These are phyloP conservation scores for Lactarius pseudohatsudake DNA, from an alignment of 768 basidiomycete genomes.

Conservation along the genomic window DNA sequence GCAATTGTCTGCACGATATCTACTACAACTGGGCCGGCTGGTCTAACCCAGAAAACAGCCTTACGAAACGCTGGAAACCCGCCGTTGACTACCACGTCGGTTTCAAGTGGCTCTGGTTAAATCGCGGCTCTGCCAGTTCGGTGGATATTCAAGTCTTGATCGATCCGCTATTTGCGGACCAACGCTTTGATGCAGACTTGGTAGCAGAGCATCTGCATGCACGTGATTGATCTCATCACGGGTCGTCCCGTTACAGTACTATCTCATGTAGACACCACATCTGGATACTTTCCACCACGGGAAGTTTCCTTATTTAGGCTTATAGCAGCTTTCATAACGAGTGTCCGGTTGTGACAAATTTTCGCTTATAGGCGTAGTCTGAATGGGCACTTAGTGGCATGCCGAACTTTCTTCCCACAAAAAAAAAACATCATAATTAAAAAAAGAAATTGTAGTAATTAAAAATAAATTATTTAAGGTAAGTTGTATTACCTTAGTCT, in stretches of 20 bases:
- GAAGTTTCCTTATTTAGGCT: too few relatives aligned
- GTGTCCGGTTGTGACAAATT: too few relatives aligned
- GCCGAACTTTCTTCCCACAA: too few relatives aligned
- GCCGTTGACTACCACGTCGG: slow-evolving; percentile 48
- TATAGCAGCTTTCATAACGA: too few relatives aligned
- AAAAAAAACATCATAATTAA: too few relatives aligned
- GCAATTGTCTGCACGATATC: slow-evolving; percentile 47
- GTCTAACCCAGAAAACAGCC: slow-evolving; percentile 42
- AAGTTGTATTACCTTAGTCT: too few relatives aligned
- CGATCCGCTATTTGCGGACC: slow-evolving; percentile 44
- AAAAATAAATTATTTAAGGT: too few relatives aligned
- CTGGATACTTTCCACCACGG: not conserved
- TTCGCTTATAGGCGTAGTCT: too few relatives aligned
- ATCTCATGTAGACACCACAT: not conserved
- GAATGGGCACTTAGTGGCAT: too few relatives aligned
- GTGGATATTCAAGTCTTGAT: slow-evolving; percentile 37
- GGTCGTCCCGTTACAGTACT: not conserved
- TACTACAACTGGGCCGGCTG: slow-evolving; percentile 50
- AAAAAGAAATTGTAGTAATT: too few relatives aligned
- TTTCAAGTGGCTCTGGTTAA: slow-evolving; percentile 54
- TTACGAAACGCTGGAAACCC: slow-evolving; percentile 46
- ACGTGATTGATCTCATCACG: not conserved
- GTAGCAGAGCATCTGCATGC: not conserved
- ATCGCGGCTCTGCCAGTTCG: slow-evolving; percentile 31
- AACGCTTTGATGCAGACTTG: slow-evolving; percentile 31